Evolutionary conservation across 2,329 filamentous ascomycete genomes (phyloP).

Genomic region (Mariannaea elegans): DNA sequence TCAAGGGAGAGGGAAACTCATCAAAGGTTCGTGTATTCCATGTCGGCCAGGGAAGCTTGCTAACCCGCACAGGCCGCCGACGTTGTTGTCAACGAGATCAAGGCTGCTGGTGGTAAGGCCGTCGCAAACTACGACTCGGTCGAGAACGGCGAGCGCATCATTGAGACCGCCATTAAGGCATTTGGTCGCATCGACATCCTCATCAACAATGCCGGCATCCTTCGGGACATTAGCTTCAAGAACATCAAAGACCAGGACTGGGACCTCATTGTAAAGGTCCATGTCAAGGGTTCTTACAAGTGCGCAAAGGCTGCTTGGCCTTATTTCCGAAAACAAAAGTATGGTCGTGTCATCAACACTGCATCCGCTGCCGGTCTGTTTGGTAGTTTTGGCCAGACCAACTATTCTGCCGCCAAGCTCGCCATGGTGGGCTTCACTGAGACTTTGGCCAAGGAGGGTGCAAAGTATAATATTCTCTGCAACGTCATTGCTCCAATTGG

Average conservation of each 20-base stretch:
- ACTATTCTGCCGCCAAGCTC: slow-evolving; percentile 97
- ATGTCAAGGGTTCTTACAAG: slow-evolving; percentile 95
- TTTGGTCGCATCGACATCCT: slow-evolving; percentile 92
- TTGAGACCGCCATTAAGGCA: slow-evolving; percentile 82
- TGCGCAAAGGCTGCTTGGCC: slow-evolving; percentile 95
- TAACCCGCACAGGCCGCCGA: slow-evolving; percentile 73
- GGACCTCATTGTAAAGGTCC: slow-evolving; percentile 93
- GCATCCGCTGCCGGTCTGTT: slow-evolving; percentile 95
- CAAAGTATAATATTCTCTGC: slow-evolving; percentile 96
- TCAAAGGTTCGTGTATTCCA: slow-evolving; percentile 71
- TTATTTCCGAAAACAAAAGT: slow-evolving; percentile 98
- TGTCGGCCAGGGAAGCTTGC: neutral
- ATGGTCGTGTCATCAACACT: slow-evolving; percentile 95
- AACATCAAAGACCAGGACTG: slow-evolving; percentile 98
- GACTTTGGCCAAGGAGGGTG: slow-evolving; percentile 95
- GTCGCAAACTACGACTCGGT: slow-evolving; percentile 98
- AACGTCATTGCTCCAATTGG: slow-evolving; percentile 93
- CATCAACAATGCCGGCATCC: slow-evolving; percentile 97
- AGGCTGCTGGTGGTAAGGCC: slow-evolving; percentile 88
- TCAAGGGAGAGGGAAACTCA: slow-evolving; percentile 90
- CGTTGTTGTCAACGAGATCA: slow-evolving; percentile 84
- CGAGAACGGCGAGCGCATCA: slow-evolving; percentile 92
- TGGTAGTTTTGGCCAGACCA: slow-evolving; percentile 93
- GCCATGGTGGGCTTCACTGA: slow-evolving; percentile 97
- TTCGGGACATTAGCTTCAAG: slow-evolving; percentile 96